phyloP scores from a whole-genome alignment of 257 asterid genomes.

The Parsonsia alboflavescens region DNA sequence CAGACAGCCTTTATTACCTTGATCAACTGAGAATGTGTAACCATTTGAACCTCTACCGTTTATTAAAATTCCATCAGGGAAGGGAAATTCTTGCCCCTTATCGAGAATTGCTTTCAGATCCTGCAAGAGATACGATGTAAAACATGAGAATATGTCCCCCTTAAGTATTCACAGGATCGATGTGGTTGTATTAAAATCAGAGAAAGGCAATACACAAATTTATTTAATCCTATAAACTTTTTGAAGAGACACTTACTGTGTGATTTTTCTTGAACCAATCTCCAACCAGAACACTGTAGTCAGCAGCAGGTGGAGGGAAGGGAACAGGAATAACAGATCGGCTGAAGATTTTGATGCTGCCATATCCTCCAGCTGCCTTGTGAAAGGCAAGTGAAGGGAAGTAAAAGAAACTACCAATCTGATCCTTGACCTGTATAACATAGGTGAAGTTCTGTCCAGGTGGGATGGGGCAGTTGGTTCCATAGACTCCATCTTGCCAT shows the following conservation, averaged over 20 bases:
- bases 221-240: neutral
- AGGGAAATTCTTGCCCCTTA: conserved; percentile 35
- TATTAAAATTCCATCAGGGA: conserved; percentile 48
- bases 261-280: conserved; percentile 48
- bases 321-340: conserved; percentile 45
- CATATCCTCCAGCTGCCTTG: conserved; percentile 51
- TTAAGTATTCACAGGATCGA: neutral
- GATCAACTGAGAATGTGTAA: conserved; percentile 35
- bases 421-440: conserved; percentile 41
- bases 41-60: conserved; percentile 41
- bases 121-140: conserved; percentile 12
- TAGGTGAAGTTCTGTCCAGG: conserved; percentile 46
- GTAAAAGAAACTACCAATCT: conserved; percentile 50
- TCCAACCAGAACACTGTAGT: conserved; percentile 36
- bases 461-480: conserved; percentile 48
- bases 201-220: neutral
- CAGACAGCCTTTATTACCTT: conserved; percentile 23
- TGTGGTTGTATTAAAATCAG: neutral
- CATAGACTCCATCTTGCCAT: conserved; percentile 49
- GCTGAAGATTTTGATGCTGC: conserved; percentile 35
- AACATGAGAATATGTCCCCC: neutral
- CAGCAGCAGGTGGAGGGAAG: conserved; percentile 41
- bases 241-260: conserved; percentile 23
- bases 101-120: conserved; percentile 39
- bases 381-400: conserved; percentile 44